Evolutionary conservation across 148 eudicot species (phyloP), one percentile per base, ranked within the genome.

Genomic region (Simmondsia chinensis): DNA sequence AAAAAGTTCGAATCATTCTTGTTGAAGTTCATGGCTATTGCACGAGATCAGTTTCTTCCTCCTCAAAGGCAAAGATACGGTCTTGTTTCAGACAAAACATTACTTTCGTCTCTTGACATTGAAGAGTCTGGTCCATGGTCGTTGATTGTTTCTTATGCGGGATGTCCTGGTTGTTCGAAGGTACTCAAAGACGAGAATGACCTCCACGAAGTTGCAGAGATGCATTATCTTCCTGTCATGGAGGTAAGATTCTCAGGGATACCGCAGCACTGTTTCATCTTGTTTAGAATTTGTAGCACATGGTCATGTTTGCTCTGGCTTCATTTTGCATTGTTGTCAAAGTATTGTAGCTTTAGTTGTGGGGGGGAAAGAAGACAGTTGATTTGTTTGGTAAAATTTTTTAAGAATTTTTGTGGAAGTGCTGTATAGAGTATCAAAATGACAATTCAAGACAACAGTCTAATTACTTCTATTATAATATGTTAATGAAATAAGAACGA

Each of bases 41-140:
- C 71, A 15, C 75, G 80, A 71, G 83, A 71, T 43, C 43, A 53
- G 36, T 77, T 68, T 63, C 74, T 88, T 70, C 91, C 87, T 57
- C 87, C 91, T 59, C 84, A 80, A 64, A 75, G 74, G 60, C 57
- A 75, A 57, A 78, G 66, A 70, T 83, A 72, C 59, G 91, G 87
- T 38, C 37, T 75, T 53, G 43, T 80, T 43, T 55, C 70, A 44
- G 78, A 88, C 43, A 77, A 65, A 53, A 68, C 74, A 32, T 57
- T 88, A 46, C 69, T 80, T 55, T 69, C 75, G 24, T 64, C 66
- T 56, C 68, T 80, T 48, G 70, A 69, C 22, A 36, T 66, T 52
- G 75, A 69, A 43, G 74, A 58, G 51, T 62, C 88, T 68, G 83
- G 55, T 61, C 64, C 69, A 38, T 83, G 97, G 94, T 64, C 60